These are phyloP conservation scores for Plasmodium reichenowi DNA, from an alignment of 169 alveolate genomes.

Conservation along the genomic window DNA sequence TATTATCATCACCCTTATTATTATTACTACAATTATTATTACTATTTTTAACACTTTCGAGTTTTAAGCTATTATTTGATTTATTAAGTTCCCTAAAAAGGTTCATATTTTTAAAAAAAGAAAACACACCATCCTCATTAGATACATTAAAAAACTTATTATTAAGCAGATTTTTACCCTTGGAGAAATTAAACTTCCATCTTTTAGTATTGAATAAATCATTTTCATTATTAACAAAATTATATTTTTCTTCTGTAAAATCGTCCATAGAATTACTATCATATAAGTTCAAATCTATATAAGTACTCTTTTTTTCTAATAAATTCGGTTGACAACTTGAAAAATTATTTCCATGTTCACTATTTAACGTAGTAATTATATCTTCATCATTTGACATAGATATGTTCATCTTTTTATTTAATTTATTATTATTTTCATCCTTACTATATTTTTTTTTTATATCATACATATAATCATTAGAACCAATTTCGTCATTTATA, in stretches of 20 bases:
- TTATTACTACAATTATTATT: background rate
- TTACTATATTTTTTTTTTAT: background rate
- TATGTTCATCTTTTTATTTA: background rate
- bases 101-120: constrained; percentile 43
- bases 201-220: constrained; percentile 39
- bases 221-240: constrained; percentile 39
- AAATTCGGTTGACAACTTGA: background rate
- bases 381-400: background rate
- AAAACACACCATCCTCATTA: constrained; percentile 23
- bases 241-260: constrained; percentile 1
- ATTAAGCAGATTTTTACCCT: constrained; percentile 26
- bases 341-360: background rate
- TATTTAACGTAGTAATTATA: background rate
- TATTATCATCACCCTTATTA: too few relatives aligned
- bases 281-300: constrained; percentile 6
- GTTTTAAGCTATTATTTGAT: background rate
- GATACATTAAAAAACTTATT: constrained; percentile 28
- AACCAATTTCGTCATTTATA: background rate
- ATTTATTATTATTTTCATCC: background rate
- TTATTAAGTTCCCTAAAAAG: constrained; percentile 17
- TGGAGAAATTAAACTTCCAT: constrained; percentile 19
- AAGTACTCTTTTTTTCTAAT: constrained; percentile 15
- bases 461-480: background rate
- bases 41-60: background rate
- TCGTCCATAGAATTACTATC: background rate